Evolutionary conservation across 441 rosid species (phyloP), one percentile per base, ranked within the genome.

Genomic region (Biscutella laevigata): DNA sequence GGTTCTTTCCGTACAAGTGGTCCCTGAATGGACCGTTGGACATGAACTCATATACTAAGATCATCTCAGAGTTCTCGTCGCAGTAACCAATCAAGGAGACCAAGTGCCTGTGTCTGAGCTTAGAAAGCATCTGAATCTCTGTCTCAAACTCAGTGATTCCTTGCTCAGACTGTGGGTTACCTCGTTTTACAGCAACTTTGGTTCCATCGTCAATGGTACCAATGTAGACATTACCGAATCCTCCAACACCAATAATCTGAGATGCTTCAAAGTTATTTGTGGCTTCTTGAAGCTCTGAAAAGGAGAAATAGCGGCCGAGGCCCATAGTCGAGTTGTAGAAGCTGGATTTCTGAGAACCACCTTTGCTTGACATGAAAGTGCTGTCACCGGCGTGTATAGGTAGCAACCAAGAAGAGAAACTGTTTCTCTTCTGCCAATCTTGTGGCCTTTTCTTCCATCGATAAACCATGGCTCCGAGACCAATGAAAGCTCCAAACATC

Each of bases 401-500:
- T 38, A 90, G 86, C 70, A 90, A 66, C 95, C 97, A 86, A 26
- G 97, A 84, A 27, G 95, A 86, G 71, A 86, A 82, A 67, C 91
- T 86, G 28, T 82, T 86, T 69, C 86, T 71, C 75, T 66, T 79
- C 42, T 84, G 87, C 97, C 97, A 89, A 64, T 89, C 97, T 52
- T 86, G 88, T 6, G 97, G 95, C 29, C 95, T 74, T 72, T 73
- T 82, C 49, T 79, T 89, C 97, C 95, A 86, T 64, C 75, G 84
- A 24, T 84, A 62, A 40, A 90, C 89, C 97, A 86, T 86, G 17
- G 97, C 94, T 9, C 97, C 97, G 6, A 90, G 84, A 5, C 97
- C 95, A 5, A 81, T 77, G 60, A 90, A 84, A 5, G 97, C 95
- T 15, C 97, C 97, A 35, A 90, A 90, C 97, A 83, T 88, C 98